Evolutionary conservation across 306 rosid species (phyloP).

Genomic region (Begonia fuchsioides): DNA sequence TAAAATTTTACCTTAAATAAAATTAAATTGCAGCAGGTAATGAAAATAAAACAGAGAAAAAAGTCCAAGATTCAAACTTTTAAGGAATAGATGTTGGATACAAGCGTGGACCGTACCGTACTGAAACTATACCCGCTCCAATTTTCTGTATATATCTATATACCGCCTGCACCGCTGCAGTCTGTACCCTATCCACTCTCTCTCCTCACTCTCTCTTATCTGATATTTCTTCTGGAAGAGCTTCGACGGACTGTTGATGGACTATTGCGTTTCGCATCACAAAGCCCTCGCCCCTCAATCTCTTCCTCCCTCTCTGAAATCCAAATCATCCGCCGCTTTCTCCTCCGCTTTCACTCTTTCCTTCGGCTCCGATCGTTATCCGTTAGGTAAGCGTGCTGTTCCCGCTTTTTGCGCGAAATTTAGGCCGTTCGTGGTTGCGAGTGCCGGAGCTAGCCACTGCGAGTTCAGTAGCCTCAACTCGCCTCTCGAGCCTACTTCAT

Average conservation of each 20-base stretch:
- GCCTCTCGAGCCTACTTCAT: conserved; percentile 54
- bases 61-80: no score
- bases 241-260: conserved; percentile 17
- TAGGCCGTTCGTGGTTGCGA: conserved; percentile 16
- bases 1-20: no score
- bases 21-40: no score
- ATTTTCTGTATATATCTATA: neutral
- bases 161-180: neutral
- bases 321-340: neutral
- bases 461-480: conserved; percentile 46
- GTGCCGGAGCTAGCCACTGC: conserved; percentile 29
- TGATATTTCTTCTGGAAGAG: neutral
- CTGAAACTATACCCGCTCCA: neutral
- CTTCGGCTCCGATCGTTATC: neutral
- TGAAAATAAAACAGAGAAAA: no score
- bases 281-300: conserved; percentile 8
- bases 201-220: neutral
- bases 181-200: neutral
- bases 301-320: conserved; percentile 7
- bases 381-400: neutral
- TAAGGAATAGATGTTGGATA: neutral
- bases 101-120: neutral
- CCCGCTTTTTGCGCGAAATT: neutral
- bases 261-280: conserved; percentile 23
- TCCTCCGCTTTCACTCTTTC: neutral